Evolutionary conservation across 169 alveolate genomes (phyloP).

Genomic region (Plasmodium yoelii): DNA sequence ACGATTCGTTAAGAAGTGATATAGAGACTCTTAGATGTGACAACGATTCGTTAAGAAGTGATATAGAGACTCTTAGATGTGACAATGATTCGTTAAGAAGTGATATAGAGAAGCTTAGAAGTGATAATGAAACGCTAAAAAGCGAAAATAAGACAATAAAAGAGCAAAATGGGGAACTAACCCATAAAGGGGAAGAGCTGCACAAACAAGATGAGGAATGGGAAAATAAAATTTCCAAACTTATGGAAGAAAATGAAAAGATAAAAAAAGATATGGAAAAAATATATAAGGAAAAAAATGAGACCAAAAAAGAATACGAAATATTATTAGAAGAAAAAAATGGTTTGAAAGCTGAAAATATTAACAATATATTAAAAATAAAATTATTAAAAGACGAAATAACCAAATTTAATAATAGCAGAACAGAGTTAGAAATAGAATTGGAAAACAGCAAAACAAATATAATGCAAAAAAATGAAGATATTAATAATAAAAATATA

Average conservation of each 20-base stretch:
- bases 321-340: constrained; percentile 7
- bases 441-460: constrained; percentile 1
- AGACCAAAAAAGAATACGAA: constrained; percentile 9
- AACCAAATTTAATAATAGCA: neutral
- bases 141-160: neutral
- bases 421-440: constrained; percentile 3
- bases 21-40: too few species aligned
- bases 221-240: neutral
- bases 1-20: neutral
- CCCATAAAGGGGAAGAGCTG: neutral
- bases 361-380: constrained; percentile 27
- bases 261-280: neutral
- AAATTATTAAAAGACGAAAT: constrained; percentile 26
- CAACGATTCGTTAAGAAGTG: neutral
- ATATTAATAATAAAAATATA: constrained; percentile 7
- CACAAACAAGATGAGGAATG: neutral
- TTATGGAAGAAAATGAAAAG: neutral
- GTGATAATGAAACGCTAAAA: neutral
- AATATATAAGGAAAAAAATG: neutral
- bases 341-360: constrained; percentile 16
- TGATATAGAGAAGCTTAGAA: too few species aligned
- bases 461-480: neutral
- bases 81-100: neutral
- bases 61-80: neutral
- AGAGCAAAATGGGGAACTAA: neutral